phyloP scores from a whole-genome alignment of 2,329 filamentous ascomycete genomes.

The Hymenoscyphus occultus region DNA sequence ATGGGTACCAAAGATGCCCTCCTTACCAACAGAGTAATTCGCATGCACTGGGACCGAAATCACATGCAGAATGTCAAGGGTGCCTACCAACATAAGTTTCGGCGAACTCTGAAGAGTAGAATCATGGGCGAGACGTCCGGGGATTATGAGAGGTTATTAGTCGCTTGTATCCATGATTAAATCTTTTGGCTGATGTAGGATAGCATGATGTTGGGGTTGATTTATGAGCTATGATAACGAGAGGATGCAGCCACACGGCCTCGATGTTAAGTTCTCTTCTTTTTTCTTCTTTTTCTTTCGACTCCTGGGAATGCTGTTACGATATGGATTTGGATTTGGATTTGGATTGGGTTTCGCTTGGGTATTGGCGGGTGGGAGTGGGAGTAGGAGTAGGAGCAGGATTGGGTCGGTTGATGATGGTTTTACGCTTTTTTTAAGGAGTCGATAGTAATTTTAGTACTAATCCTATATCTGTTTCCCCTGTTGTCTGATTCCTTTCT shows the following conservation, averaged over 20 bases:
- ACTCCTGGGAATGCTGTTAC: too few relatives aligned
- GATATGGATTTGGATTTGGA: too few relatives aligned
- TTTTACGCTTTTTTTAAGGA: too few relatives aligned
- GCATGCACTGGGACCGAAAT: constrained; percentile 77
- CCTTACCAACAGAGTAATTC: constrained; percentile 73
- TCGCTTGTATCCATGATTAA: constrained; percentile 55
- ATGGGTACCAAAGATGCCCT: constrained; percentile 82
- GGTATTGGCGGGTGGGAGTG: too few relatives aligned
- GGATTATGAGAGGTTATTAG: constrained; percentile 73
- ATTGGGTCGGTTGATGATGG: too few relatives aligned
- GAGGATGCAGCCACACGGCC: background rate
- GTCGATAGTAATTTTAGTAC: too few relatives aligned
- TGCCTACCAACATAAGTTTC: constrained; percentile 71
- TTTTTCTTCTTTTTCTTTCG: too few relatives aligned
- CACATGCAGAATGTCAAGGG: constrained; percentile 74
- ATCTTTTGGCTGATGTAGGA: background rate
- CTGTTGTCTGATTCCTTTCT: too few relatives aligned
- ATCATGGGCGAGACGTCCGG: constrained; percentile 83
- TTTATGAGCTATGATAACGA: background rate
- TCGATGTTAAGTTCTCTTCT: background rate
- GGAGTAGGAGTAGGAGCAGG: too few relatives aligned
- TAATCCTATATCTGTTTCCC: too few relatives aligned
- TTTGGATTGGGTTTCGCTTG: too few relatives aligned
- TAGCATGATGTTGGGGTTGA: background rate
- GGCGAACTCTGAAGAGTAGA: constrained; percentile 62